A percentile compares a stretch with the other conserved stretches of the same genome.
Evolutionary conservation across 768 basidiomycete species (phyloP).

Genomic region (Chlorophyllum brunneum): DNA sequence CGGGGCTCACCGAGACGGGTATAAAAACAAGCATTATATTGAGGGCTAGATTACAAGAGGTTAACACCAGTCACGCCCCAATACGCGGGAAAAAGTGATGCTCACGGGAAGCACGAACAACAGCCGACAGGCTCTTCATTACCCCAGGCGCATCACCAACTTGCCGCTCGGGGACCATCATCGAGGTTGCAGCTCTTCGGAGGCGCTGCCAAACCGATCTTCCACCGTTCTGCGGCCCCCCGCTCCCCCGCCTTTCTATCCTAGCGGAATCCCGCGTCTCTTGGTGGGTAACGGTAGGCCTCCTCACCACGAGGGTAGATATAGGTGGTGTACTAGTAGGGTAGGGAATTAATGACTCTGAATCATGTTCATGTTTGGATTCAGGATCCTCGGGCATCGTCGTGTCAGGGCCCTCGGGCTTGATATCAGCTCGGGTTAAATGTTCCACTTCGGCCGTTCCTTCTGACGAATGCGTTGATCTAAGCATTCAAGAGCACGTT

Average conservation of each 20-base stretch:
- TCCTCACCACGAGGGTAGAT: too few relatives aligned
- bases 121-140: conserved; percentile 45
- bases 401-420: background rate
- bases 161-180: conserved; percentile 35
- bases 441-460: background rate
- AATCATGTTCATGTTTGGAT: background rate
- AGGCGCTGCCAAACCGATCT: background rate
- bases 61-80: background rate
- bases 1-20: conserved; percentile 54
- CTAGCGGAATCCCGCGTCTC: too few relatives aligned
- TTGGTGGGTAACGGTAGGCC: too few relatives aligned
- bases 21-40: conserved; percentile 72
- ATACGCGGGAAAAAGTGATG: background rate
- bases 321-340: too few relatives aligned
- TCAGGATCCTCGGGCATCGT: background rate
- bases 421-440: background rate
- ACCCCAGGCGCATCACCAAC: conserved; percentile 43
- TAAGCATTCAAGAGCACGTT: background rate
- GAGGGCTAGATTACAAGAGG: conserved; percentile 40
- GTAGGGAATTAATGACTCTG: too few relatives aligned
- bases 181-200: conserved; percentile 8
- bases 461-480: background rate
- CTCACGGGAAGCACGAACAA: conserved; percentile 57
- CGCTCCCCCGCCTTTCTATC: too few relatives aligned
- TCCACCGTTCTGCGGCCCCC: too few relatives aligned